These are phyloP conservation scores for Ceratocystis ficicola DNA, from an alignment of 2,329 filamentous ascomycete species.

Conservation along the genomic window DNA sequence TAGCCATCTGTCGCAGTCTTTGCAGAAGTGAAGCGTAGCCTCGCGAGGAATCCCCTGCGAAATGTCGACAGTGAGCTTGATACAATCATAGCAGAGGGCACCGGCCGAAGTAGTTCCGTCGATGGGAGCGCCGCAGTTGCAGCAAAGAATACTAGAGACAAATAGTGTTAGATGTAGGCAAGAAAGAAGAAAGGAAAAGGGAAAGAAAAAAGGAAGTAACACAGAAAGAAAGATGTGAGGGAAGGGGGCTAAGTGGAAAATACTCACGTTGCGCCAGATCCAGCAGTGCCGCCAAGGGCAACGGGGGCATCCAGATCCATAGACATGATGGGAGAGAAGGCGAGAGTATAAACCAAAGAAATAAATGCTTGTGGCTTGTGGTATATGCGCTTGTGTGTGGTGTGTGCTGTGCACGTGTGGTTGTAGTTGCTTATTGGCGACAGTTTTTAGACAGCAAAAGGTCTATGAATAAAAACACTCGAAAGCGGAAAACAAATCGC, in stretches of 20 bases:
- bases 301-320: slow-evolving; percentile 38
- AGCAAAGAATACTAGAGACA: slow-evolving; percentile 69
- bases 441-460: neutral
- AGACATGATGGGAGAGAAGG: slow-evolving; percentile 26
- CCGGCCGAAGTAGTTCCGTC: slow-evolving; percentile 78
- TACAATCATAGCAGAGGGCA: slow-evolving; percentile 88
- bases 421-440: neutral
- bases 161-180: neutral
- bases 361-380: neutral
- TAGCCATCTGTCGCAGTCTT: slow-evolving; percentile 89
- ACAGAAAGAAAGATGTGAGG: neutral
- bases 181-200: slow-evolving; percentile 13
- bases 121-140: slow-evolving; percentile 92
- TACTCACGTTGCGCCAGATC: slow-evolving; percentile 33
- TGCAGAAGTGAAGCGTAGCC: slow-evolving; percentile 78
- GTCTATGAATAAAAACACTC: neutral
- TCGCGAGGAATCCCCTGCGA: slow-evolving; percentile 85
- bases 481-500: neutral
- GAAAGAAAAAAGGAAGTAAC: neutral
- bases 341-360: neutral
- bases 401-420: neutral
- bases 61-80: slow-evolving; percentile 89
- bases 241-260: neutral
- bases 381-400: neutral
- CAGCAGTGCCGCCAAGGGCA: slow-evolving; percentile 29